These are phyloP conservation scores for Biscutella laevigata DNA, from an alignment of 441 rosid genomes.

Conservation along the genomic window DNA sequence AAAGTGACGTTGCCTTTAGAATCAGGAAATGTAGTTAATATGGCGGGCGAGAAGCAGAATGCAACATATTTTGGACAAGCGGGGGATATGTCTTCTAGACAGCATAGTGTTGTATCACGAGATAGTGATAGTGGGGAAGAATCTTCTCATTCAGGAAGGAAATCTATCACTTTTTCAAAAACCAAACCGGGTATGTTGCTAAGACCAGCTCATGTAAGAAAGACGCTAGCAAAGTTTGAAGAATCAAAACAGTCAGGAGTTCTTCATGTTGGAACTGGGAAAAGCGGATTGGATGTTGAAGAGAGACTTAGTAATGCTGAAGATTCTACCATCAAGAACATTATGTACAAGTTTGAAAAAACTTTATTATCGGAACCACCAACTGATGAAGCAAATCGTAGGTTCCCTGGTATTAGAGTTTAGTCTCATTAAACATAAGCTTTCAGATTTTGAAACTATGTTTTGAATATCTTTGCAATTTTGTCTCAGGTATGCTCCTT, in stretches of 20 bases:
- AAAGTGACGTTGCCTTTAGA: conserved; percentile 19
- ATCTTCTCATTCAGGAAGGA: conserved; percentile 36
- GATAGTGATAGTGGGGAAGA: conserved; percentile 47
- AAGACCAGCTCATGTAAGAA: conserved; percentile 71
- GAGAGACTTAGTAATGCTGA: conserved; percentile 34
- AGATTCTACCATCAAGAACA: conserved; percentile 30
- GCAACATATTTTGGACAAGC: conserved; percentile 30
- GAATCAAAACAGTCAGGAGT: conserved; percentile 34
- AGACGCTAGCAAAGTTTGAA: conserved; percentile 51
- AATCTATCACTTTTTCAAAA: conserved; percentile 57
- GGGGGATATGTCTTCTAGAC: conserved; percentile 29
- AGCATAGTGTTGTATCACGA: conserved; percentile 31
- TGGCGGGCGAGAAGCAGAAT: conserved; percentile 33
- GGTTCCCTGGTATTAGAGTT: conserved; percentile 23
- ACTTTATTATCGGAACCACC: conserved; percentile 32
- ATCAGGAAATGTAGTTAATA: conserved; percentile 3
- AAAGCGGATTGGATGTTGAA: conserved; percentile 28
- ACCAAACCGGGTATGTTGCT: conserved; percentile 85
- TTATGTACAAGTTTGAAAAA: conserved; percentile 37
- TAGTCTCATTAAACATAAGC: neutral
- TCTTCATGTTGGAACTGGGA: conserved; percentile 33
- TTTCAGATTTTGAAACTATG: neutral
- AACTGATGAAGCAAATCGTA: conserved; percentile 41
- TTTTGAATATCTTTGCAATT: neutral
- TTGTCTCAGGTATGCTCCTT: conserved; percentile 54